Base-by-base conservation (phyloP, 495 filamentous ascomycete species). In the Rostrohypoxylon terebratum region DNA sequence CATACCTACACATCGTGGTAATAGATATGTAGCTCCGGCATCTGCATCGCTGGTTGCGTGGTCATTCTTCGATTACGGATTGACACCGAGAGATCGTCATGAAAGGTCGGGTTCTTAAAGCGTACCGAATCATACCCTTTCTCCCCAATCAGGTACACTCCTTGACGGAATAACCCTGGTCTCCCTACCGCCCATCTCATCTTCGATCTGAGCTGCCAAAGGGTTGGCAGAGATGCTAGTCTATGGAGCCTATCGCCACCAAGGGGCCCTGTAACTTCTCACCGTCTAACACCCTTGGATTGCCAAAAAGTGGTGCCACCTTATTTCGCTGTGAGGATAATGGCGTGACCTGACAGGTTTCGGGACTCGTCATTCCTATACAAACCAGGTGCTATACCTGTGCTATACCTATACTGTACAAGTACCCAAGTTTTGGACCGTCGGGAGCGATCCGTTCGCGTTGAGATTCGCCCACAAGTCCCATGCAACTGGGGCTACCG, bases 191-290 rank as follows among this genome's bases (percentile, higher is more conserved):
- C 68, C 68, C 72, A 75, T 71, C 67, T 75, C 72, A 75, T 75
- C 72, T 75, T 75, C 72, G 72, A 75, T 75, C 72, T 75, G 59
- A 75, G 68, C 72, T 75, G 72, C 72, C 72, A 75, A 72, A 75
- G 64, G 63, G 72, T 66, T 75, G 72, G 68, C 60, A 65, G 59
- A 70, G 68, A 75, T 75, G 63, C 72, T 71, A 71, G 72, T 68
- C 68, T 63, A 75, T 71, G 63, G 72, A 59, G 5, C 64, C 68
- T 57, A 75, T 75, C 66, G 71, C 71, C 71, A 74, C 71, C 61
- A 66, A 69, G 53, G 68, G 71, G 53, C 62, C 57, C 51, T 68
- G 63, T 71, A 65, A 55, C 59, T 58, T 58, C 60, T 71, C 63
- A 67, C 63, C 68, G 63, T 71, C 64, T 68, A 71, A 61, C 72